Percentiles rank a stretch among this genome's conserved stretches.
phyloP scores from a whole-genome alignment of 163 green algal genomes.

The Chlorella variabilis region DNA sequence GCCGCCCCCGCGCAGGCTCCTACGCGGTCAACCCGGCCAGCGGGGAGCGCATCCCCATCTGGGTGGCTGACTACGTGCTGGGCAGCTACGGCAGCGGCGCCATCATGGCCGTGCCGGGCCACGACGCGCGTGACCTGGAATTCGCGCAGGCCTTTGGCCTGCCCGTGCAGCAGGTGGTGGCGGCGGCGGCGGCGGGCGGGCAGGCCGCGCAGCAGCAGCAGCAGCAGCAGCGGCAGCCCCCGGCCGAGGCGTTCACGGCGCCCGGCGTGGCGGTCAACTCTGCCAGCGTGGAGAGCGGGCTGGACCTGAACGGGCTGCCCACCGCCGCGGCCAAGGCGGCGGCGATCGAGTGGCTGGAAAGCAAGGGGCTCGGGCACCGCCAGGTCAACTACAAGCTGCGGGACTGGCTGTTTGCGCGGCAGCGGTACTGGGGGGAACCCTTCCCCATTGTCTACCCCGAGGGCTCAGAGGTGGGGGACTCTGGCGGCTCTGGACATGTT shows the following conservation, averaged over 20 bases:
- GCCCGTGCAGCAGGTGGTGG: conserved; percentile 78
- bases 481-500: too few species aligned
- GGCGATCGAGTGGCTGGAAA: conserved; percentile 79
- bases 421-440: conserved; percentile 99
- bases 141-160: conserved; percentile 91
- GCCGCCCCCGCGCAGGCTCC: conserved; percentile 64
- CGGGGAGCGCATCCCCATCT: conserved; percentile 89
- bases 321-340: conserved; percentile 70
- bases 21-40: conserved; percentile 89
- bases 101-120: conserved; percentile 97
- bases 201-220: conserved; percentile 1
- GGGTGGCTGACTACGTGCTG: conserved; percentile 98
- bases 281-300: conserved; percentile 42
- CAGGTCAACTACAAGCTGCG: conserved; percentile 97
- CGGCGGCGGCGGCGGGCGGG: not conserved
- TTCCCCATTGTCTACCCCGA: conserved; percentile 95
- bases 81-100: conserved; percentile 92
- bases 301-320: conserved; percentile 83
- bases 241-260: conserved; percentile 54
- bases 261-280: conserved; percentile 82
- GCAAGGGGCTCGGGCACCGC: conserved; percentile 49
- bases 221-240: conserved; percentile 14
- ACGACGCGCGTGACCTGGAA: conserved; percentile 93
- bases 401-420: conserved; percentile 98
- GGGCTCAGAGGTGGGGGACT: conserved; percentile 49